phyloP scores from a whole-genome alignment of 2,329 filamentous ascomycete species.

The Cladosporium colombiae region DNA sequence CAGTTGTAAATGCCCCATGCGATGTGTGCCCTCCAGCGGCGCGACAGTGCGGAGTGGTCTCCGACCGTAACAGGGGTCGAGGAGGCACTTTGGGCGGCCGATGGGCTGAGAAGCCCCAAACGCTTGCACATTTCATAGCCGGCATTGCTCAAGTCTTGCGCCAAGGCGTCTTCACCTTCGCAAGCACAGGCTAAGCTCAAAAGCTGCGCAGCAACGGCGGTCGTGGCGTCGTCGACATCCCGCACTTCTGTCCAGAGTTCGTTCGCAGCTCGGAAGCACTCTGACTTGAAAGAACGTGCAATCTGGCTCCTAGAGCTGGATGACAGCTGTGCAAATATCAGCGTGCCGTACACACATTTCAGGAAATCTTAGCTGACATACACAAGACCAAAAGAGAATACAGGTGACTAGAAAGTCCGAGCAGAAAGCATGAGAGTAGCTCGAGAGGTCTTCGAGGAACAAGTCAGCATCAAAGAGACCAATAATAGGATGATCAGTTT shows the following conservation, averaged over 20 bases:
- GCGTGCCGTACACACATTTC: not conserved
- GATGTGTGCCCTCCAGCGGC: not conserved
- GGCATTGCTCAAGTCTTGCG: not conserved
- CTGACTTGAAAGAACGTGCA: not conserved
- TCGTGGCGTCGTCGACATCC: not conserved
- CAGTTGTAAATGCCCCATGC: constrained; percentile 6
- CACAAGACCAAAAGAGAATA: not conserved
- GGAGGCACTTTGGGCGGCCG: not conserved
- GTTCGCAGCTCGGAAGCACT: not conserved
- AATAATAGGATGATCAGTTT: not conserved
- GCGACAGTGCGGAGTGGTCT: not conserved
- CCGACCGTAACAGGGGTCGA: not conserved
- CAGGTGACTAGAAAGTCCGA: not conserved
- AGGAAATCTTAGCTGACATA: not conserved
- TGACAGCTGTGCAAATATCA: not conserved
- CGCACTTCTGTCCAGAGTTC: not conserved
- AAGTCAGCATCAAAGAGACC: constrained; percentile 10
- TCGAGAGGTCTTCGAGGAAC: not conserved
- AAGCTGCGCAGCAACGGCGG: not conserved
- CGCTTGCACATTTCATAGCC: constrained; percentile 7
- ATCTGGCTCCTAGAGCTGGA: not conserved
- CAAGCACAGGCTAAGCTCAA: constrained; percentile 10
- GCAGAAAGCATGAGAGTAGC: not conserved
- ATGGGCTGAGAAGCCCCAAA: not conserved
- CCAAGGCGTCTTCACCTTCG: constrained; percentile 1